Conservation (phyloP, 257 asterid genomes). For the Thymus quinquecostatus region DNA sequence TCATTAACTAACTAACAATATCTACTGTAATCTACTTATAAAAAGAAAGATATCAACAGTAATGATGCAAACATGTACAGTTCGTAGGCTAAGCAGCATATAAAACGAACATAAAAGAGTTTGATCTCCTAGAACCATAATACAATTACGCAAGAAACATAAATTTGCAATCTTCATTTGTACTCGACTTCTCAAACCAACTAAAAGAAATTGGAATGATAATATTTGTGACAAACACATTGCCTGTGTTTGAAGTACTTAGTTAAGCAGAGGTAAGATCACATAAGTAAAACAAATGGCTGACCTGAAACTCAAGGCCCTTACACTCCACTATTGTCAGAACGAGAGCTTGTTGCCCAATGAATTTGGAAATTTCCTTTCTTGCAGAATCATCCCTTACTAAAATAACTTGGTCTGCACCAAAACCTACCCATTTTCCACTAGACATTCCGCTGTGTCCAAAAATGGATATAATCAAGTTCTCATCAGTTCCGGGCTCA, state of each 20-base stretch:
- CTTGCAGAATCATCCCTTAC: conserved; percentile 21
- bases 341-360: not conserved
- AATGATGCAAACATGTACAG: not conserved
- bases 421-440: conserved; percentile 54
- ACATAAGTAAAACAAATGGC: not conserved
- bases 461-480: not conserved
- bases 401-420: conserved; percentile 43
- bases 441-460: conserved; percentile 26
- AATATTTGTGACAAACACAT: too few relatives aligned
- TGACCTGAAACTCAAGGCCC: conserved; percentile 75
- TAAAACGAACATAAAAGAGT: not conserved
- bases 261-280: too few relatives aligned
- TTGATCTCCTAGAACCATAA: too few relatives aligned
- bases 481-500: conserved; percentile 17
- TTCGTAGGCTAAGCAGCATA: not conserved
- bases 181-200: too few relatives aligned
- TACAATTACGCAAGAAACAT: too few relatives aligned
- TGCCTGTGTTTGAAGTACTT: too few relatives aligned
- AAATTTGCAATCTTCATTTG: too few relatives aligned
- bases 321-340: conserved; percentile 52
- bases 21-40: too few relatives aligned
- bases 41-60: too few relatives aligned
- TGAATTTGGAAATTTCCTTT: conserved; percentile 3
- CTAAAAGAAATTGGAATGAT: too few relatives aligned
- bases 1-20: too few relatives aligned